Evolutionary conservation across 2,329 filamentous ascomycete species (phyloP).

Genomic region (Sporothrix mexicana): DNA sequence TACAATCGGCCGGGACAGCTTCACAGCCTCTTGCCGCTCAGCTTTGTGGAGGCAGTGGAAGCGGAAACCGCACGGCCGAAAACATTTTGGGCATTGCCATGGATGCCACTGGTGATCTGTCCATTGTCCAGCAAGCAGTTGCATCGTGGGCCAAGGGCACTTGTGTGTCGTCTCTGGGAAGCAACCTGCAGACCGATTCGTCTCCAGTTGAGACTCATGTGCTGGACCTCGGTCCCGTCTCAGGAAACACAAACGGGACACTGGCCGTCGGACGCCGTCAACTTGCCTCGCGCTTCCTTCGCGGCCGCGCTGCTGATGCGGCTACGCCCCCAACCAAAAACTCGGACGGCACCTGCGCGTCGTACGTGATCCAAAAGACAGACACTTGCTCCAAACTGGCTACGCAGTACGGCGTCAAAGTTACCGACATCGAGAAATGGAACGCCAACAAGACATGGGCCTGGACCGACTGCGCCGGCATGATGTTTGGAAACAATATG

Average conservation of each 20-base stretch:
- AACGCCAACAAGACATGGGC: constrained; percentile 16
- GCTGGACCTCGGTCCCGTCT: neutral
- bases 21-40: neutral
- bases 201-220: neutral
- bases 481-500: constrained; percentile 28
- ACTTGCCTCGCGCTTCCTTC: neutral
- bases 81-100: constrained; percentile 9
- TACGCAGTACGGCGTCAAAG: constrained; percentile 13
- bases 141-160: neutral
- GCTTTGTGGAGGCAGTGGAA: neutral
- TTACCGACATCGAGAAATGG: constrained; percentile 30
- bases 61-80: neutral
- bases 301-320: neutral
- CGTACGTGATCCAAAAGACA: constrained; percentile 27
- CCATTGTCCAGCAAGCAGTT: constrained; percentile 4
- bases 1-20: neutral
- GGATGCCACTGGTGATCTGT: constrained; percentile 19
- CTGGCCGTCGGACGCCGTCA: neutral
- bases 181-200: neutral
- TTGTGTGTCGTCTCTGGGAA: constrained; percentile 20
- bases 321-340: neutral
- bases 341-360: constrained; percentile 18
- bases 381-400: constrained; percentile 28
- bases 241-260: neutral
- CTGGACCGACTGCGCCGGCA: constrained; percentile 24